Evolutionary conservation across 1,139 yeast genomes (phyloP), one percentile per base, ranked within the genome.

Genomic region (Candida sp.): DNA sequence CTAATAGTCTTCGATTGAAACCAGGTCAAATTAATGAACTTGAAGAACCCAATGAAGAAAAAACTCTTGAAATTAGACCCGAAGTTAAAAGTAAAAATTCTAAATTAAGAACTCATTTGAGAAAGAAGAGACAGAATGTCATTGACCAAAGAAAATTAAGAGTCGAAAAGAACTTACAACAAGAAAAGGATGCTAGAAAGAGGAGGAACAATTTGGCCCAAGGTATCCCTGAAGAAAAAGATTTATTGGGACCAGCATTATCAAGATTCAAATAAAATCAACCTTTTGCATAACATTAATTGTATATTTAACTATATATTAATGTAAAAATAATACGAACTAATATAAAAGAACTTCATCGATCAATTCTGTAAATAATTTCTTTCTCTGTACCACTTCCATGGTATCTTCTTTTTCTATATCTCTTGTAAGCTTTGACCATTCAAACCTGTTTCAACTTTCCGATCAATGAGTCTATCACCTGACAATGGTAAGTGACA

Each of bases 81-180:
- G 82, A 81, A 33, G 83, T 82, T 32, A 82, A 81, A 58, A 86
- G 89, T 41, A 87, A 87, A 63, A 87, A 90, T 66, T 88, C 97
- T 12, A 84, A 91, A 3, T 69, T 93, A 51, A 83, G 97, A 60
- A 78, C 82, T 45, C 84, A 84, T 60, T 69, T 88, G 64, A 82
- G 97, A 62, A 93, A 88, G 76, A 87, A 87, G 77, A 82, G 84
- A 43, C 82, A 81, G 62, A 89, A 90, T 58, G 93, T 91, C 43
- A 81, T 91, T 49, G 97, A 90, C 62, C 91, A 91, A 62, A 82
- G 98, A 55, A 85, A 84, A 56, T 58, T 86, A 62, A 81, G 96
- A 54, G 73, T 88, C n/a, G 95, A 93, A 60, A 79, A 78, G 49
- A 87, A 87, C 55, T 72, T 88, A 60, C 77, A 76, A 58, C 75